Percentiles rank a stretch among this genome's conserved stretches.
Conservation (phyloP, 805 yeast species). For the Yarrowia bubula region DNA sequence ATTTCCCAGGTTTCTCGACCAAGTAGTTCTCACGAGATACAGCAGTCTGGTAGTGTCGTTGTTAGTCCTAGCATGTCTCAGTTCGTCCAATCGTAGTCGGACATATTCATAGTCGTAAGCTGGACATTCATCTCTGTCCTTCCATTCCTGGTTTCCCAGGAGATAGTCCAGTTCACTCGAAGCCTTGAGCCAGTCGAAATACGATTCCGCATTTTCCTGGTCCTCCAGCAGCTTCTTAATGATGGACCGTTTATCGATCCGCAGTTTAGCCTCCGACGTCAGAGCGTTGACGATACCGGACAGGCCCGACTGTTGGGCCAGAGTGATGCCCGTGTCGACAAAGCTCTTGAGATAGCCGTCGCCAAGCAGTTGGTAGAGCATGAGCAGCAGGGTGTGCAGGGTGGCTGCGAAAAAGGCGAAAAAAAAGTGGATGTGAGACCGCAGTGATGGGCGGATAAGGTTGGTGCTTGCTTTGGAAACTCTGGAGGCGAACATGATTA, state of each 20-base stretch:
- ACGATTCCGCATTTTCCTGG: conserved; percentile 33
- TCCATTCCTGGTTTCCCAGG: conserved; percentile 71
- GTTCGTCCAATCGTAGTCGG: conserved; percentile 49
- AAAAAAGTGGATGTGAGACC: neutral
- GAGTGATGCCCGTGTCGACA: conserved; percentile 15
- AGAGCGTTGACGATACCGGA: conserved; percentile 4
- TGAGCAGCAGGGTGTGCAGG: conserved; percentile 1
- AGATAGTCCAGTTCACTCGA: conserved; percentile 64
- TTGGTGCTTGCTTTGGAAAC: conserved; percentile 17
- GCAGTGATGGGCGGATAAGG: neutral
- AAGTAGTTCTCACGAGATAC: conserved; percentile 75
- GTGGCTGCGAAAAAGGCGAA: conserved; percentile 1
- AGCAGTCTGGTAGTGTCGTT: conserved; percentile 62
- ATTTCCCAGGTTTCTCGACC: conserved; percentile 82
- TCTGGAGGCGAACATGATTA: conserved; percentile 21
- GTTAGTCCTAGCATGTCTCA: conserved; percentile 56
- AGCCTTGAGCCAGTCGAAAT: conserved; percentile 64
- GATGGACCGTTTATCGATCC: conserved; percentile 20
- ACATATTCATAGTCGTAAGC: conserved; percentile 73
- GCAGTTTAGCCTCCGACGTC: conserved; percentile 13
- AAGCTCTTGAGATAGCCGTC: conserved; percentile 20
- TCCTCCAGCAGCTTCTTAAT: conserved; percentile 25
- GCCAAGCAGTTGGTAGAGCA: conserved; percentile 20
- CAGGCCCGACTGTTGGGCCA: conserved; percentile 19
- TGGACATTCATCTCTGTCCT: conserved; percentile 53